Base-by-base conservation (phyloP, 176 grass and related monocot species). In the Avena atlantica region DNA sequence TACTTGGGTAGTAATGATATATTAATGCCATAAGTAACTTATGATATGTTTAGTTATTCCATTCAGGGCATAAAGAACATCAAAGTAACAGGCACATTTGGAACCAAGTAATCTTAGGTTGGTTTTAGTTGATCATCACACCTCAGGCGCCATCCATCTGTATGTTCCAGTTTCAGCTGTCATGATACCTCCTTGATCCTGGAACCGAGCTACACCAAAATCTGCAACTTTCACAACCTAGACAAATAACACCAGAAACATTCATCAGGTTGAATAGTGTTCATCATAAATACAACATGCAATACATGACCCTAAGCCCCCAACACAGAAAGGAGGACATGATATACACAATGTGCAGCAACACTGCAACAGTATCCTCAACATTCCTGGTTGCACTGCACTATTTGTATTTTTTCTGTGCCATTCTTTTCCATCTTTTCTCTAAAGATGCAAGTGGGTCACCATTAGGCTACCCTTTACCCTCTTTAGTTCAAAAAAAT, bases 81-180 rank as follows among this genome's bases (percentile, higher is more conserved):
- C 2, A 56, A 84, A 51, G 80, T 17, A 34, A 78, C 21, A 83
- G 14, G 51, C 57, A 21, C 80, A 87, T 21, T 55, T 49, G 5
- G 49, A 75, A 81, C 16, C 50, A 21, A 23, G 51, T 68, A 82
- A 63, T 34, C 57, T 21, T 15, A 81, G 56, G 17, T 68, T 67
- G 74, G 13, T 63, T 78, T 40, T 81, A 64, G 66, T 21, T 79
- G 12, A 70, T 29, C 20, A 82, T n/a, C 55, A 48, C 88, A 94
- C 97, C 97, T 99, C 97, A 59, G 97, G 97, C 49, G 97, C 97
- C 97, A 99, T 99, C 97, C 97, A 99, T 89, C 94, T 91, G 80
- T 99, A 99, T 36, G 97, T 99, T 90, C 97, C 97, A 78, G 97
- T 99, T 97, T 99, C 97, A 50, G 94, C 92, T 79, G 97, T 99